phyloP scores from a whole-genome alignment of 805 yeast species.

The Cyberlindnera mrakii region DNA sequence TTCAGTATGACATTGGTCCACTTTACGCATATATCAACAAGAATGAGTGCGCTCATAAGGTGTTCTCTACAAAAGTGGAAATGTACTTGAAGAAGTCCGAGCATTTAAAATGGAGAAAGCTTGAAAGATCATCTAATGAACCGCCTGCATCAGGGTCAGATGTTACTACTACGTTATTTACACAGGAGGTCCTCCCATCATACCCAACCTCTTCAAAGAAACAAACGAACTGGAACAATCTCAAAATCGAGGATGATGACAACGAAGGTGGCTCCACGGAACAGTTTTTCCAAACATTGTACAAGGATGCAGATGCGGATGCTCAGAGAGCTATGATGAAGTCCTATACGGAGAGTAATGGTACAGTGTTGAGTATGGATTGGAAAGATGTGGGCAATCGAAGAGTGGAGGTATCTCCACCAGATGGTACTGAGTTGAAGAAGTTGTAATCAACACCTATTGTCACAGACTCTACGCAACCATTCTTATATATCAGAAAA shows the following conservation, averaged over 20 bases:
- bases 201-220: conserved; percentile 66
- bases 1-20: conserved; percentile 49
- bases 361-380: conserved; percentile 87
- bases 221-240: conserved; percentile 63
- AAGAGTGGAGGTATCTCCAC: conserved; percentile 33
- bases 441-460: conserved; percentile 8
- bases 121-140: conserved; percentile 25
- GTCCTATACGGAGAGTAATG: conserved; percentile 87
- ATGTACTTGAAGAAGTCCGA: conserved; percentile 46
- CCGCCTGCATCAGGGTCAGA: background rate
- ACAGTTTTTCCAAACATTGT: conserved; percentile 70
- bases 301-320: conserved; percentile 79
- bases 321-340: conserved; percentile 94
- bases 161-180: background rate
- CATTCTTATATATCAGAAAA: no score
- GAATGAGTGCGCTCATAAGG: conserved; percentile 36
- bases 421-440: conserved; percentile 18
- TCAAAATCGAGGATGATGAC: conserved; percentile 39
- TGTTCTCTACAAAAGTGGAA: conserved; percentile 74
- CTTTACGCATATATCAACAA: conserved; percentile 47
- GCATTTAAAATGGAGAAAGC: conserved; percentile 46
- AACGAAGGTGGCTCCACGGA: conserved; percentile 47
- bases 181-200: background rate
- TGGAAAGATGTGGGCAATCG: conserved; percentile 81
- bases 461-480: no score